Evolutionary conservation across 805 yeast genomes (phyloP), one percentile per base, ranked within the genome.

Genomic region (Yarrowia deformans): DNA sequence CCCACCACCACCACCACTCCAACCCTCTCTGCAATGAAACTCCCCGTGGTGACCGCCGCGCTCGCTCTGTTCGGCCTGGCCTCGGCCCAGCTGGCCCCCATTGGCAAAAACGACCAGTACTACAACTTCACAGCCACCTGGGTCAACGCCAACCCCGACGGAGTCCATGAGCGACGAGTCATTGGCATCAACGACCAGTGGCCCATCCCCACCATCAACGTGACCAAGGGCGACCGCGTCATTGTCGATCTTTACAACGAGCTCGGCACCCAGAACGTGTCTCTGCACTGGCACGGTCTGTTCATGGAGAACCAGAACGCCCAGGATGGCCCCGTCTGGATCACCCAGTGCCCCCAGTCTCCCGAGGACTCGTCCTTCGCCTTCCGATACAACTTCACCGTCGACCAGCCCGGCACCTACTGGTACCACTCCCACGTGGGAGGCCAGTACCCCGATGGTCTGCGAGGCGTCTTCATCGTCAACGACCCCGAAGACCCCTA

Each of bases 371-470:
- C 68, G 16, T 9, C 43, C 3, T 85, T 85, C 71, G 84, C 90
- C 19, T 82, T 86, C 80, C 79, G 88, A 72, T 95, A 95, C 83
- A 93, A 94, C 82, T 95, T 95, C 80, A 90, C 97, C 35, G 91
- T 93, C 71, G 85, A 85, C 63, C 97, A 95, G 80, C 87, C 83
- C 70, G 99, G 99, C 75, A 85, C 97, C 19, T 95, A 83, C 84
- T 95, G 99, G 99, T 95, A 94, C 83, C 99, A 95, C 80, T 91
- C 98, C 39, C 99, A 95, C 81, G 87, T 93, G 43, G 79, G 84
- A 29, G 94, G 93, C 74, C 97, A 93, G 80, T 93, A 93, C 75
- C 93, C 95, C 79, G 98, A 95, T 77, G 99, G 99, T 77, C 76
- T 81, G 69, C 78, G 84, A 40, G 82, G 79, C 61, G 75, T 81